These are phyloP conservation scores for Aspergillaceae sp. DNA, from an alignment of 2,329 filamentous ascomycete genomes.

Conservation along the genomic window DNA sequence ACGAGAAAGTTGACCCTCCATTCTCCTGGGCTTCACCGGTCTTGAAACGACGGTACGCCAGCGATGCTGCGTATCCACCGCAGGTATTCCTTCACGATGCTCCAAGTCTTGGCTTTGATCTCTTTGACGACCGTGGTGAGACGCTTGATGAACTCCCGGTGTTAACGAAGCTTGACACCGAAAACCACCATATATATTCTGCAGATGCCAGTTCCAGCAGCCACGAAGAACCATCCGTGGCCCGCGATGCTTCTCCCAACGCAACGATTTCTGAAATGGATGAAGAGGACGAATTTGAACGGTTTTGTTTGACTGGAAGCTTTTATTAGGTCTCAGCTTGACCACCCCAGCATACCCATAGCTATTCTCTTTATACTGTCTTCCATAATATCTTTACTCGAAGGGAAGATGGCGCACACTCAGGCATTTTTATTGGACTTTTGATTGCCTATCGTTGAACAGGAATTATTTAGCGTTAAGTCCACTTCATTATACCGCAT, in stretches of 20 bases:
- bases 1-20: slow-evolving; percentile 17
- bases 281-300: slow-evolving; percentile 23
- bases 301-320: slow-evolving; percentile 24
- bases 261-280: slow-evolving; percentile 27
- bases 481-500: too few relatives aligned
- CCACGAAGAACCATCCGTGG: slow-evolving; percentile 9
- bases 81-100: slow-evolving; percentile 20
- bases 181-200: slow-evolving; percentile 17
- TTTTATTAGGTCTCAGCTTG: slow-evolving; percentile 10
- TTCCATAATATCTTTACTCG: background rate
- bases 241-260: slow-evolving; percentile 21
- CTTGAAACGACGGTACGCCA: slow-evolving; percentile 8
- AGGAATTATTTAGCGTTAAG: too few relatives aligned
- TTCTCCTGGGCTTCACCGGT: slow-evolving; percentile 20
- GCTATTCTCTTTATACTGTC: background rate
- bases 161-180: slow-evolving; percentile 10
- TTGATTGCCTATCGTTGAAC: too few relatives aligned
- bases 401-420: too few relatives aligned
- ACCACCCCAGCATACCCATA: background rate
- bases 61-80: slow-evolving; percentile 14
- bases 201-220: slow-evolving; percentile 5
- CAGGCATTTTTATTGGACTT: too few relatives aligned
- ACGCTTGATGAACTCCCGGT: slow-evolving; percentile 19
- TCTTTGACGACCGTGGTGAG: slow-evolving; percentile 20
- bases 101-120: slow-evolving; percentile 13